Evolutionary conservation across 2,329 filamentous ascomycete species (phyloP).

Genomic region (Neonectria faginata): DNA sequence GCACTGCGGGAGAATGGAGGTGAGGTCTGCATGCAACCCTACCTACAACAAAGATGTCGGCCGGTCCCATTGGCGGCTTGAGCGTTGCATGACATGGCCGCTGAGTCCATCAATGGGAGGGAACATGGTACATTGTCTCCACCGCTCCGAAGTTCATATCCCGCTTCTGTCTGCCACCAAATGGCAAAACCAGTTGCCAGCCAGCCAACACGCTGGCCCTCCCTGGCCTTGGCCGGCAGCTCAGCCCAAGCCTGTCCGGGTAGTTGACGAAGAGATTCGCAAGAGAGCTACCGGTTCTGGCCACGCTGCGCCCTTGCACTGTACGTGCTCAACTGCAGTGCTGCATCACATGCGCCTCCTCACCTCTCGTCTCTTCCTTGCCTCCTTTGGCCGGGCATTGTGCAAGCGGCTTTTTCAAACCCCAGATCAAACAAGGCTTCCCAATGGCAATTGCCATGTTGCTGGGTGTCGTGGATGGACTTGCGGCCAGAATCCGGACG

Average conservation of each 20-base stretch:
- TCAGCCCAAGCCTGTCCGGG: constrained; percentile 3
- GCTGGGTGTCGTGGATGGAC: not conserved
- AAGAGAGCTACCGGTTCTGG: not conserved
- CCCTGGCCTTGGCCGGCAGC: constrained; percentile 11
- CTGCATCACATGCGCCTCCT: constrained; percentile 3
- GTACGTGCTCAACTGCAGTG: not conserved
- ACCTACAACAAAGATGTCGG: constrained; percentile 14
- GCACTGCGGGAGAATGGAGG: constrained; percentile 2
- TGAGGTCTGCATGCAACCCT: constrained; percentile 11
- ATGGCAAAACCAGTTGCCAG: constrained; percentile 10
- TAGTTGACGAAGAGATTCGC: not conserved
- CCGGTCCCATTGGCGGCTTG: constrained; percentile 11
- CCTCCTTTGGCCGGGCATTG: not conserved
- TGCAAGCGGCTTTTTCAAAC: not conserved
- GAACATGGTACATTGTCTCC: constrained; percentile 9
- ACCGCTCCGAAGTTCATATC: not conserved
- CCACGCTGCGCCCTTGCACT: not conserved
- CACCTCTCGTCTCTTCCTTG: not conserved
- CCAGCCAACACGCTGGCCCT: constrained; percentile 3
- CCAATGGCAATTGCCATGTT: not conserved
- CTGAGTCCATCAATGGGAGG: constrained; percentile 20
- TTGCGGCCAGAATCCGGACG: not conserved
- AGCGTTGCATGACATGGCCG: constrained; percentile 9
- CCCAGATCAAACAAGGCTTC: not conserved
- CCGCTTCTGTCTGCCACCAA: constrained; percentile 5